A percentile compares a stretch with the other conserved stretches of the same genome.
Conservation (phyloP, 148 eudicot genomes). For the Chenopodium quinoa region DNA sequence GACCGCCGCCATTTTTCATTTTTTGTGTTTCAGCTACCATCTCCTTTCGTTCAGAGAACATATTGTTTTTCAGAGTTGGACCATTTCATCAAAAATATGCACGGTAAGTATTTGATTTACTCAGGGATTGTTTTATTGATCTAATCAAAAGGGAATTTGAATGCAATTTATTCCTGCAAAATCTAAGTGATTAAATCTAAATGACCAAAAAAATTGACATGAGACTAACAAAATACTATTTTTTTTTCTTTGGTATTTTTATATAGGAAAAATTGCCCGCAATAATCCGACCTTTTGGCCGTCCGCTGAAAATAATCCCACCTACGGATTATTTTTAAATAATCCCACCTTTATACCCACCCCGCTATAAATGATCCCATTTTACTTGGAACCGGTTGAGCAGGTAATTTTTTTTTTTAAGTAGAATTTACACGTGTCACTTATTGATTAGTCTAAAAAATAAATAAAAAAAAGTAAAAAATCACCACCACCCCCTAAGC, state of each 20-base stretch:
- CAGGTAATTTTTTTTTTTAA: no score
- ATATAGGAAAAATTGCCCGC: no score
- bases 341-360: no score
- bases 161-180: not conserved
- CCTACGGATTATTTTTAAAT: no score
- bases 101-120: conserved; percentile 42
- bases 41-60: conserved; percentile 42
- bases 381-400: no score
- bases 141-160: not conserved
- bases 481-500: no score
- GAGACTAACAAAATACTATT: not conserved
- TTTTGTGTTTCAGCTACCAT: conserved; percentile 53
- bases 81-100: conserved; percentile 60
- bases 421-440: no score
- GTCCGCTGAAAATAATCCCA: no score
- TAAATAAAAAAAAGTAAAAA: no score
- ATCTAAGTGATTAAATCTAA: not conserved
- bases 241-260: not conserved
- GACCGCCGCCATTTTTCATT: conserved; percentile 50
- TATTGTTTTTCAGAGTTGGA: conserved; percentile 54
- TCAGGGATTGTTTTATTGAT: not conserved
- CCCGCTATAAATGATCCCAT: no score
- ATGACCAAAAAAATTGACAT: not conserved
- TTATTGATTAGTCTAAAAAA: no score
- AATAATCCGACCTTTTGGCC: no score